These are phyloP conservation scores for Mycogone perniciosa DNA, from an alignment of 2,329 filamentous ascomycete genomes.

Conservation along the genomic window DNA sequence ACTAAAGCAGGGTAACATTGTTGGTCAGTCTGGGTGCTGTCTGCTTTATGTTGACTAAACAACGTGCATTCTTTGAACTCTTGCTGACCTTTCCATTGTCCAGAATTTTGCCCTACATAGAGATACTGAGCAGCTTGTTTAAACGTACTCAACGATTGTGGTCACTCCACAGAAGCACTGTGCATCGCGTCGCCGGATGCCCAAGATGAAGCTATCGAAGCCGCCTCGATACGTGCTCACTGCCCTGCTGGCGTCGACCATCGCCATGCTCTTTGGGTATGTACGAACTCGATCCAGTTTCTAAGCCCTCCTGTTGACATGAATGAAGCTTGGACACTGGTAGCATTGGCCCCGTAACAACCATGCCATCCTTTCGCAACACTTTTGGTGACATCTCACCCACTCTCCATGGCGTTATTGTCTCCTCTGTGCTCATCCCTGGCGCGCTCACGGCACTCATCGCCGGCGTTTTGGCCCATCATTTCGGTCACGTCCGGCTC, in stretches of 20 bases:
- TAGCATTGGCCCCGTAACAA: slow-evolving; percentile 53
- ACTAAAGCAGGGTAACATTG: too few species aligned
- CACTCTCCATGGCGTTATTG: slow-evolving; percentile 51
- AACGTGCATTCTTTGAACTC: too few species aligned
- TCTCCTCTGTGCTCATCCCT: slow-evolving; percentile 54
- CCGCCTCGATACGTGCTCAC: slow-evolving; percentile 25
- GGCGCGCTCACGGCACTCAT: slow-evolving; percentile 54
- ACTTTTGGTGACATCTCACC: slow-evolving; percentile 48
- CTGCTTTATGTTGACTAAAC: too few species aligned
- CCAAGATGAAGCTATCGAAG: slow-evolving; percentile 5
- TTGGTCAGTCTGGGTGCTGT: too few species aligned
- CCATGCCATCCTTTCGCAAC: slow-evolving; percentile 46
- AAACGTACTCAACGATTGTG: too few species aligned
- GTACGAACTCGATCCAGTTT: neutral
- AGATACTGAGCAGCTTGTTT: too few species aligned
- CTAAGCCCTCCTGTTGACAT: neutral
- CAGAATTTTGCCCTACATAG: too few species aligned
- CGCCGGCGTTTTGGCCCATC: slow-evolving; percentile 48
- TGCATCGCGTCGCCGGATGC: too few species aligned
- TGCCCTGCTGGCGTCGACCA: slow-evolving; percentile 24
- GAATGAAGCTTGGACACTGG: slow-evolving; percentile 34
- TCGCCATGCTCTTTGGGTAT: slow-evolving; percentile 28
- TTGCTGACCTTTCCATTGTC: too few species aligned
- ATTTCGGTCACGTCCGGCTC: slow-evolving; percentile 45
- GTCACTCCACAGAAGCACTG: too few species aligned